Evolutionary conservation across 305 asterid species (phyloP), one percentile per base, ranked within the genome.

Genomic region (Fraxinus latifolia): DNA sequence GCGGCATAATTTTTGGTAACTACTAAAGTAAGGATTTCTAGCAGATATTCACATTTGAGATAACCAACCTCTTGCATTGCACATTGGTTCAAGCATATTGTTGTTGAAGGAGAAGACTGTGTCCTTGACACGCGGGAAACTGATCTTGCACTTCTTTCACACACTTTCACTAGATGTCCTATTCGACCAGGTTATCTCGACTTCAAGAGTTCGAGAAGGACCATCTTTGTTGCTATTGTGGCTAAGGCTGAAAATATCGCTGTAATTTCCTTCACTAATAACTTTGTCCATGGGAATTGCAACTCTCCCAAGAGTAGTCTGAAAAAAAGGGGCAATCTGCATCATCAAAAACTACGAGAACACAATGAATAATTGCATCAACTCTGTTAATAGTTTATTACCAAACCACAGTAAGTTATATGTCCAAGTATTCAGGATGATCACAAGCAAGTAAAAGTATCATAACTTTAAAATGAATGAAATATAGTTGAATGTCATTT

Each of bases 181-280:
- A 74, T 89, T 93, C 76, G 95, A 93, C 98, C 97, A 93, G 62
- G 88, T 88, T 85, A 94, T 88, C 88, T 91, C 97, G 21, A 93
- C 82, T 87, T 93, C 97, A 60, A 94, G 86, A 0, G 94, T 91
- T 37, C 98, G 83, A 0, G 93, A 79, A 47, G 94, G 74, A 71
- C 89, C 88, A 8, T 90, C 92, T 76, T 85, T 91, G 77, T 76
- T 88, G 84, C 86, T 85, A 83, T 87, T 89, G 17, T 86, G 90
- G 82, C 91, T 82, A 73, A 94, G 91, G 91, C 81, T 86, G 87
- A 94, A 92, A 77, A 88, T 79, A 47, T 92, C 97, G 34, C 91
- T 91, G 83, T 88, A 82, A 78, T 84, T 82, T 82, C 98, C 98
- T 90, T 94, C 90, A 78, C 80, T 87, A 67, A 89, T 88, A 77